Evolutionary conservation across 2,329 filamentous ascomycete genomes (phyloP).

Genomic region (Xylaria digitata): DNA sequence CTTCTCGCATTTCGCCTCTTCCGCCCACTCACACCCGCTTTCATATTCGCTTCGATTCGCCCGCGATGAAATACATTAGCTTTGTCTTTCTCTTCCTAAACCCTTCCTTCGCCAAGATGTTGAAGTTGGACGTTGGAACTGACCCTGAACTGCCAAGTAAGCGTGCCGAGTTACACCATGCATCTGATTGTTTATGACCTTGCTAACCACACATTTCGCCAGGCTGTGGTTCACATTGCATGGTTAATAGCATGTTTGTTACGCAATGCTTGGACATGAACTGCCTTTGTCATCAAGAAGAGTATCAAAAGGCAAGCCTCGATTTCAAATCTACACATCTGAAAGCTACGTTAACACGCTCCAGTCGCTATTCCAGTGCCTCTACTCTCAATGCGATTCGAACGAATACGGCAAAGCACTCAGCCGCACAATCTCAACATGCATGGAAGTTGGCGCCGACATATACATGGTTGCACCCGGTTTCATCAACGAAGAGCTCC

Average conservation of each 20-base stretch:
- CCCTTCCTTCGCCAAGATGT: conserved; percentile 38
- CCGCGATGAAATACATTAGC: conserved; percentile 40
- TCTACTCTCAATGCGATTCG: conserved; percentile 50
- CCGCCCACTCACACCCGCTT: background rate
- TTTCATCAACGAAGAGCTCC: conserved; percentile 41
- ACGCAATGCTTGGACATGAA: conserved; percentile 48
- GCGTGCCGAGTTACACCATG: background rate
- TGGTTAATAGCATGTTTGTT: conserved; percentile 50
- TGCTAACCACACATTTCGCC: conserved; percentile 25
- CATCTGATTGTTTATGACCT: background rate
- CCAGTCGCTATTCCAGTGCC: conserved; percentile 49
- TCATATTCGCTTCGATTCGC: background rate
- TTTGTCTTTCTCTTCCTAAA: conserved; percentile 38
- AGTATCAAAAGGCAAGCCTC: conserved; percentile 46
- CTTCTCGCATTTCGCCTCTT: background rate
- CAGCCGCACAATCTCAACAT: conserved; percentile 46
- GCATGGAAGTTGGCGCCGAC: conserved; percentile 47
- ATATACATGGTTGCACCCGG: conserved; percentile 48
- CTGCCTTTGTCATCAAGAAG: conserved; percentile 48
- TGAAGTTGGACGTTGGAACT: conserved; percentile 39
- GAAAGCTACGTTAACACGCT: conserved; percentile 4
- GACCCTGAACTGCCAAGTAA: conserved; percentile 43
- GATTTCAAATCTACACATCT: background rate
- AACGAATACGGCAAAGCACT: conserved; percentile 47
- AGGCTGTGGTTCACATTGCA: conserved; percentile 49